Evolutionary conservation across 2,329 filamentous ascomycete species (phyloP).

Genomic region (Pseudomassariella vexata): DNA sequence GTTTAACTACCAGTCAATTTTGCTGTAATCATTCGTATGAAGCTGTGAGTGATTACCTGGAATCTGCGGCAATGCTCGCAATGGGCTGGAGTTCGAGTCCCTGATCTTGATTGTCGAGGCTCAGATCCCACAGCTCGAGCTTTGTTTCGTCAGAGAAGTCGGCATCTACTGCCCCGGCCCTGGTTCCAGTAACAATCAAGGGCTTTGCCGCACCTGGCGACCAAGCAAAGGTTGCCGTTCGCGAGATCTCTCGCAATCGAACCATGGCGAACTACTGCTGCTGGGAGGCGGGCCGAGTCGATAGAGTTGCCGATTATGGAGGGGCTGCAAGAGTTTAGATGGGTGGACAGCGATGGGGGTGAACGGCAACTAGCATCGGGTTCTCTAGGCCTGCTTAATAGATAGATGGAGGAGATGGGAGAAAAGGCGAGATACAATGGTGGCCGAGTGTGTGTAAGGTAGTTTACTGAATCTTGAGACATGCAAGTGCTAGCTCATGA

Average conservation of each 20-base stretch:
- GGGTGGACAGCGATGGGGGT: slow-evolving; percentile 11
- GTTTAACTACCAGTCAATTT: slow-evolving; percentile 12
- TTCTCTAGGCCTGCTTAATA: slow-evolving; percentile 26
- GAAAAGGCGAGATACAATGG: neutral
- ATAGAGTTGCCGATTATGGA: slow-evolving; percentile 17
- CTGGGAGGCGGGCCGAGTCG: slow-evolving; percentile 6
- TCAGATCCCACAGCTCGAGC: slow-evolving; percentile 92
- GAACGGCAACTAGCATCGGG: slow-evolving; percentile 25
- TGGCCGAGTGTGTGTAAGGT: neutral
- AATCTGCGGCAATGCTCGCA: slow-evolving; percentile 79
- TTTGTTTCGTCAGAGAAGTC: slow-evolving; percentile 98
- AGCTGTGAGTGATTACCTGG: slow-evolving; percentile 57
- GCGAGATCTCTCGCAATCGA: slow-evolving; percentile 89
- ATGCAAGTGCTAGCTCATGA: no score
- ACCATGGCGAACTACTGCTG: slow-evolving; percentile 61
- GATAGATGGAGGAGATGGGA: neutral
- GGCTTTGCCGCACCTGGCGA: slow-evolving; percentile 75
- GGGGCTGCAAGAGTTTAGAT: slow-evolving; percentile 20
- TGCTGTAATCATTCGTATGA: no score
- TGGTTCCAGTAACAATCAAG: slow-evolving; percentile 86
- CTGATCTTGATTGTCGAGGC: slow-evolving; percentile 69
- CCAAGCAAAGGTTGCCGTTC: slow-evolving; percentile 97
- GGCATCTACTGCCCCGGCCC: slow-evolving; percentile 89
- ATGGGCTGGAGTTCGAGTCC: slow-evolving; percentile 80
- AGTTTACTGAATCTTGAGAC: no score